These are phyloP conservation scores for Candida sojae DNA, from an alignment of 1,139 yeast genomes.

Conservation along the genomic window DNA sequence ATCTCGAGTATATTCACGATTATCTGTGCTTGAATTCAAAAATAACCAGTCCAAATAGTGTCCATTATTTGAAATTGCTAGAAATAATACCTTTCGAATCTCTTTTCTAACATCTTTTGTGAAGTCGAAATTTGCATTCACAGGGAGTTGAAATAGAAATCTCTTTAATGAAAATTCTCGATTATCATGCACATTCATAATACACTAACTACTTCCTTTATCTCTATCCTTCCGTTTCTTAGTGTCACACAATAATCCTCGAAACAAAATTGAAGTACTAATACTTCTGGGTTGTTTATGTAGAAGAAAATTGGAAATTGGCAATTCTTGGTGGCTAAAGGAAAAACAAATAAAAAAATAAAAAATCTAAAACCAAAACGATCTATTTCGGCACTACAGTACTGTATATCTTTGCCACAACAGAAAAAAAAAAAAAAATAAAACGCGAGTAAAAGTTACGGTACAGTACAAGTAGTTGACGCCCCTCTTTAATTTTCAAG, in stretches of 20 bases:
- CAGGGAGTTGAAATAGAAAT: conserved; percentile 37
- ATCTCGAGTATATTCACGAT: conserved; percentile 7
- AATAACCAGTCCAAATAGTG: conserved; percentile 51
- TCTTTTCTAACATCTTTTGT: conserved; percentile 34
- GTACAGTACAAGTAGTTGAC: too few relatives aligned
- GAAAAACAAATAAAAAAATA: background rate
- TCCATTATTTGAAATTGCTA: conserved; percentile 54
- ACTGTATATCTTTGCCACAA: background rate
- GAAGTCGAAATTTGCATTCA: conserved; percentile 35
- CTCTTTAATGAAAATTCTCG: conserved; percentile 16
- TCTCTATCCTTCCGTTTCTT: too few relatives aligned
- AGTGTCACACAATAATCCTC: too few relatives aligned
- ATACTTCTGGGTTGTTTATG: background rate
- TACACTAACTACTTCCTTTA: background rate
- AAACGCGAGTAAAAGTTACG: too few relatives aligned
- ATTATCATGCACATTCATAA: conserved; percentile 9
- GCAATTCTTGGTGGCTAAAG: conserved; percentile 3
- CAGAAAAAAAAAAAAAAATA: too few relatives aligned
- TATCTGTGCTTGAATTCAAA: conserved; percentile 30
- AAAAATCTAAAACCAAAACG: background rate
- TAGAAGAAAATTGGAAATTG: background rate
- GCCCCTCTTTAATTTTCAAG: too few relatives aligned
- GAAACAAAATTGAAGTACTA: too few relatives aligned
- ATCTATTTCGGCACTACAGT: background rate
- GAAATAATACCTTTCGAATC: conserved; percentile 52